Evolutionary conservation across 1,284 basidiomycete genomes (phyloP).

Genomic region (Ceratobasidium sp.): DNA sequence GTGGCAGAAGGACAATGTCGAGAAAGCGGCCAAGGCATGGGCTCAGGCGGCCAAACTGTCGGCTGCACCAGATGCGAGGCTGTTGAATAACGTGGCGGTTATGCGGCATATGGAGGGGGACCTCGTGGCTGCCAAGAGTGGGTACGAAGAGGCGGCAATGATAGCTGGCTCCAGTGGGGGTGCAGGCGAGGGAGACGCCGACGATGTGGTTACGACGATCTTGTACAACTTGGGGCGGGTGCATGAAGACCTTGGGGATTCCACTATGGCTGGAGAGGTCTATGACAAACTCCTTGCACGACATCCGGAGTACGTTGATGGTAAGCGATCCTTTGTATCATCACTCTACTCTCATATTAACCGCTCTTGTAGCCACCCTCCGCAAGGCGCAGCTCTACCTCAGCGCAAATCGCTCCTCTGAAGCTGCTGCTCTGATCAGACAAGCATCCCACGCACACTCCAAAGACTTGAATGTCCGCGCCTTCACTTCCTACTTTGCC

Average conservation of each 20-base stretch:
- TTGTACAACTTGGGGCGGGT: slow-evolving; percentile 90
- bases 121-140: slow-evolving; percentile 66
- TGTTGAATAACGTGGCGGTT: slow-evolving; percentile 88
- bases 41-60: slow-evolving; percentile 75
- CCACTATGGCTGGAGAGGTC: slow-evolving; percentile 79
- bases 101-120: slow-evolving; percentile 80
- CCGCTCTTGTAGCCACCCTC: slow-evolving; percentile 77
- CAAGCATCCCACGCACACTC: slow-evolving; percentile 82
- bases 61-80: slow-evolving; percentile 69
- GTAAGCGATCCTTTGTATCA: slow-evolving; percentile 63
- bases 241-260: slow-evolving; percentile 85
- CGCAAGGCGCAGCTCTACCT: slow-evolving; percentile 86
- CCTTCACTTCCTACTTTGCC: slow-evolving; percentile 90
- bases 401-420: slow-evolving; percentile 75
- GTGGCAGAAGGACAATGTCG: slow-evolving; percentile 85
- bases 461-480: slow-evolving; percentile 82
- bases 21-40: slow-evolving; percentile 79
- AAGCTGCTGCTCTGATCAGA: slow-evolving; percentile 89
- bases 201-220: slow-evolving; percentile 78
- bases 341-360: slow-evolving; percentile 39
- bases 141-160: slow-evolving; percentile 79
- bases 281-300: slow-evolving; percentile 86
- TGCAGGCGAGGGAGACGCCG: slow-evolving; percentile 64
- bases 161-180: slow-evolving; percentile 60
- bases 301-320: slow-evolving; percentile 95